Base-by-base conservation (phyloP, 805 yeast genomes). In the Starmera quercuum region DNA sequence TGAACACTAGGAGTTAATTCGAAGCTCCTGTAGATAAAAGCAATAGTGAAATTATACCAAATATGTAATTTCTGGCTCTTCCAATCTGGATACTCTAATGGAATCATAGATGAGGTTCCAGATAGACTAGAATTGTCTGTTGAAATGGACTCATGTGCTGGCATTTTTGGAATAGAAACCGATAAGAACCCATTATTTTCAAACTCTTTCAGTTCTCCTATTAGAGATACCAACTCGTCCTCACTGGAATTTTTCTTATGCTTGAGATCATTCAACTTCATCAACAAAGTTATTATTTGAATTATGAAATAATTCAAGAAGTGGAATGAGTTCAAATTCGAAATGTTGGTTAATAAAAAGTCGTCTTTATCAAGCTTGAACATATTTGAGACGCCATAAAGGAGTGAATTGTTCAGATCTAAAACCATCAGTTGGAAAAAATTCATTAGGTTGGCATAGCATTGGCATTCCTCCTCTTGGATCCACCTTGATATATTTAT, bases 291-390 rank as follows among this genome's bases (percentile, higher is more conserved):
- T 9, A 41, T 26, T 3, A 44, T 36, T 29, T 33, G 29, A 17
- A 45, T 36, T 18, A 45, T 17, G 30, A 39, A 37, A 33, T 45
- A 49, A 32, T 41, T 47, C 30, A 44, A 30, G 25, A 45, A 51
- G 26, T 49, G 46, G 33, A 42, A 42, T 18, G 47, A 30, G 28
- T 44, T 47, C 32, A 46, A 17, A 9, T 39, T 35, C 8, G 40
- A 18, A 14, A 44, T 39, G 20, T 36, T 46, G 5, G 34, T 37
- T 11, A 45, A 27, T 12, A 44, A 13, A 27, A 37, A 42, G 3
- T 29, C 33, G n/a, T 32, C 30, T 6, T 26, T 28, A 17, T 36
- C 35, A 9, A 35, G 21, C 7, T 32, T 26, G 17, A 44, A 24
- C 3, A 34, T 14, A 15, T 41, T 40, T 24, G 42, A 40, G 14